These are phyloP conservation scores for Trametopsis cervina DNA, from an alignment of 768 basidiomycete genomes.

Conservation along the genomic window DNA sequence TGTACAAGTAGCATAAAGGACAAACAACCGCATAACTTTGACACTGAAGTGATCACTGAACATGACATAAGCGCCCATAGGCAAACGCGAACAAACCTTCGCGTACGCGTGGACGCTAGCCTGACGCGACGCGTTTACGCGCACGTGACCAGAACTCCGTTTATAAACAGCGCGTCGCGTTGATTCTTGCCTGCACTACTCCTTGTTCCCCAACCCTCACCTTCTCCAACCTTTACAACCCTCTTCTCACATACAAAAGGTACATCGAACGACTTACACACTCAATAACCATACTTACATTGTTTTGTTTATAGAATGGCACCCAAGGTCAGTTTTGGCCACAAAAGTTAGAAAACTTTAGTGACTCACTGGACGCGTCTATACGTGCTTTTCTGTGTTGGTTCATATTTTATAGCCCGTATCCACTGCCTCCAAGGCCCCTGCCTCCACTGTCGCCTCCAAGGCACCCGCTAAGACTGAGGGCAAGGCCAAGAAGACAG, in stretches of 20 bases:
- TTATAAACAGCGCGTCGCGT: conserved; percentile 13
- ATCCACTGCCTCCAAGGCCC: conserved; percentile 55
- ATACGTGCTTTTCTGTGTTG: conserved; percentile 3
- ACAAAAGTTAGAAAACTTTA: not conserved
- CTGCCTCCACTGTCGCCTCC: conserved; percentile 34
- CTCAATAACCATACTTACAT: conserved; percentile 2
- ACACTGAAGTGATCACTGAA: no score
- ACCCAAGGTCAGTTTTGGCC: conserved; percentile 19
- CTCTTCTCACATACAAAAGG: not conserved
- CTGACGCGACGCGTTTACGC: not conserved
- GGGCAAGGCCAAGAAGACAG: conserved; percentile 46
- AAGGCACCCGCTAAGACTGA: conserved; percentile 33
- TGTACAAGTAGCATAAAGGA: no score
- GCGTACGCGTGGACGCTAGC: no score
- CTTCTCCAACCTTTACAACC: conserved; percentile 2
- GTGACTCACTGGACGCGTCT: not conserved
- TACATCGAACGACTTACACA: conserved; percentile 4
- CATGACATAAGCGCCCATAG: no score
- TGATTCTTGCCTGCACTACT: conserved; percentile 8
- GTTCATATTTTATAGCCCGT: conserved; percentile 26
- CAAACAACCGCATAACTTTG: no score
- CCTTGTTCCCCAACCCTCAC: conserved; percentile 13
- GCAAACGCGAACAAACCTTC: no score
- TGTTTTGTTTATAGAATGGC: conserved; percentile 16
- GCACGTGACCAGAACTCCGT: conserved; percentile 10